These are phyloP conservation scores for Aspergillus ibericus DNA, from an alignment of 2,329 filamentous ascomycete genomes.

Conservation along the genomic window DNA sequence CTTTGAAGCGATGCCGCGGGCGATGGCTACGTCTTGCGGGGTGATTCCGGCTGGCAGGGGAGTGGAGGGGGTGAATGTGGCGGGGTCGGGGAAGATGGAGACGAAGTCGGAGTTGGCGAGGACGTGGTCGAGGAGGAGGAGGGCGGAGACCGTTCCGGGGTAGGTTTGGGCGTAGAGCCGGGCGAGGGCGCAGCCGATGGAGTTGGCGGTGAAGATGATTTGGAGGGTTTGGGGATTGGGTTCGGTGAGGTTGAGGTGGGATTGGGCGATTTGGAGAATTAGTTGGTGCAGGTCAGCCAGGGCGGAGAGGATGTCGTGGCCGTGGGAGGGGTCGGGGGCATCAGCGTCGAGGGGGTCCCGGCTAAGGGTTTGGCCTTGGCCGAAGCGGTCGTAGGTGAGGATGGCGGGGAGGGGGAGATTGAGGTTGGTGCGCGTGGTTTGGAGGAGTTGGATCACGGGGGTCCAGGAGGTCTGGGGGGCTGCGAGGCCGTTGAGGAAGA, in stretches of 20 bases:
- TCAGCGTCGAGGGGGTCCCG: constrained; percentile 42
- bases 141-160: constrained; percentile 46
- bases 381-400: constrained; percentile 60
- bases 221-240: constrained; percentile 21
- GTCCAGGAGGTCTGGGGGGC: constrained; percentile 43
- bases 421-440: constrained; percentile 13
- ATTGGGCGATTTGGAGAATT: constrained; percentile 40
- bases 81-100: constrained; percentile 57
- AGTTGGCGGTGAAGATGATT: constrained; percentile 52
- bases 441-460: constrained; percentile 29
- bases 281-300: constrained; percentile 45
- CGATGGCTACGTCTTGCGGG: constrained; percentile 34
- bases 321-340: constrained; percentile 28
- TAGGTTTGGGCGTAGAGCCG: constrained; percentile 54
- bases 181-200: constrained; percentile 55
- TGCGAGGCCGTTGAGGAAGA: constrained; percentile 49
- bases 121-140: constrained; percentile 58
- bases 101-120: constrained; percentile 60
- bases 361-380: constrained; percentile 55
- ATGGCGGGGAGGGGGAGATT: constrained; percentile 40
- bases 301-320: constrained; percentile 7
- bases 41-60: constrained; percentile 44
- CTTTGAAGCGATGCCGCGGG: constrained; percentile 33
- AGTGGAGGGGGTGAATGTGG: constrained; percentile 33
- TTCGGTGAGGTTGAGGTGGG: constrained; percentile 25